phyloP scores from a whole-genome alignment of 768 basidiomycete species.

The Megacollybia marginata region DNA sequence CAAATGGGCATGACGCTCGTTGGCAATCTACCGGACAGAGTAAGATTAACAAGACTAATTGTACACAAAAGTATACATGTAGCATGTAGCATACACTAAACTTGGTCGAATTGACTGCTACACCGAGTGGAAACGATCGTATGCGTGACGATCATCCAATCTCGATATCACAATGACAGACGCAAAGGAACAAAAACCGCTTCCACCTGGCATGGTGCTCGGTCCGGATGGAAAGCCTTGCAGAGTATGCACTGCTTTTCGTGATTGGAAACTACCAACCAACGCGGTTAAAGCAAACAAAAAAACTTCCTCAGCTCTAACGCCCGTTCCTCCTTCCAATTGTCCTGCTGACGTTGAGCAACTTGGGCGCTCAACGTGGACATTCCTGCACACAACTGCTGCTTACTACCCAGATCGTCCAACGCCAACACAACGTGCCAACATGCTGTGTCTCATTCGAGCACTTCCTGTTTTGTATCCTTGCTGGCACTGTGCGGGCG shows the following conservation, averaged over 20 bases:
- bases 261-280: slow-evolving; percentile 52
- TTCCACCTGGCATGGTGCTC: slow-evolving; percentile 80
- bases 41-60: no score
- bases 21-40: no score
- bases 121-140: no score
- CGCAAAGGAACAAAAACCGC: slow-evolving; percentile 3
- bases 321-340: slow-evolving; percentile 37
- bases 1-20: slow-evolving; percentile 62
- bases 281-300: slow-evolving; percentile 20
- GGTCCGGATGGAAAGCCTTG: slow-evolving; percentile 95
- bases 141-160: no score
- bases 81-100: no score
- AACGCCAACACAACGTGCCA: slow-evolving; percentile 62
- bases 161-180: not conserved
- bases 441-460: slow-evolving; percentile 77
- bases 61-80: no score
- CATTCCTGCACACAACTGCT: slow-evolving; percentile 91
- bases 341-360: slow-evolving; percentile 90
- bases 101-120: no score
- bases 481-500: slow-evolving; percentile 76
- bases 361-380: slow-evolving; percentile 92
- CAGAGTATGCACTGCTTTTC: slow-evolving; percentile 83
- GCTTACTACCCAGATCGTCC: slow-evolving; percentile 92
- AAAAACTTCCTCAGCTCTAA: slow-evolving; percentile 21
- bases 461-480: slow-evolving; percentile 84